Evolutionary conservation across 2,329 filamentous ascomycete species (phyloP).

Genomic region (Bimuria novae-zelandiae): DNA sequence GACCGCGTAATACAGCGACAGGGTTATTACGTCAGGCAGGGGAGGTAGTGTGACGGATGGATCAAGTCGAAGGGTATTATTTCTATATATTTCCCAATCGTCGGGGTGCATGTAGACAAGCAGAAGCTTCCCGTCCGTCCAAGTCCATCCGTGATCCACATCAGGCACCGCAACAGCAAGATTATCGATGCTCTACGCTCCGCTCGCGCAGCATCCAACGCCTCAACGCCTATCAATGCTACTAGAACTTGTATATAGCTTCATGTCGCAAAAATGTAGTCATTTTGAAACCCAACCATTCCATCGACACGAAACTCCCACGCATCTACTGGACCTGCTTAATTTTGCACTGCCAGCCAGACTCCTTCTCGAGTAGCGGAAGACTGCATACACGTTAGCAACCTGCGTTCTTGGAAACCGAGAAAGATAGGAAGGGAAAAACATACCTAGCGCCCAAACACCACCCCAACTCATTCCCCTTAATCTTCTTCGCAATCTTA

Average conservation of each 20-base stretch:
- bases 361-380: slow-evolving; percentile 77
- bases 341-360: slow-evolving; percentile 89
- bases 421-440: slow-evolving; percentile 4
- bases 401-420: slow-evolving; percentile 23
- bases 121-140: too few species aligned
- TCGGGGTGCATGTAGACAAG: too few species aligned
- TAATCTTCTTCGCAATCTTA: slow-evolving; percentile 98
- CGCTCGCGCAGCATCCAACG: not conserved
- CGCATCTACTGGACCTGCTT: slow-evolving; percentile 61
- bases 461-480: slow-evolving; percentile 95
- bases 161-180: too few species aligned
- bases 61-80: too few species aligned
- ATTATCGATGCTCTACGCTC: not conserved
- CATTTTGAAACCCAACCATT: too few species aligned
- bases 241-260: not conserved
- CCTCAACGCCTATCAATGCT: slow-evolving; percentile 14
- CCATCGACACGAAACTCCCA: too few species aligned
- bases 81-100: too few species aligned
- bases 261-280: too few species aligned
- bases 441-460: slow-evolving; percentile 92
- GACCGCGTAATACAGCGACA: too few species aligned
- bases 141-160: too few species aligned
- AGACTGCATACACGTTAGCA: slow-evolving; percentile 63
- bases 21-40: too few species aligned
- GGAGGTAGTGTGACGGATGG: too few species aligned